Base-by-base conservation (phyloP, 352 stramenopile species). In the Aphanomyces euteiches region DNA sequence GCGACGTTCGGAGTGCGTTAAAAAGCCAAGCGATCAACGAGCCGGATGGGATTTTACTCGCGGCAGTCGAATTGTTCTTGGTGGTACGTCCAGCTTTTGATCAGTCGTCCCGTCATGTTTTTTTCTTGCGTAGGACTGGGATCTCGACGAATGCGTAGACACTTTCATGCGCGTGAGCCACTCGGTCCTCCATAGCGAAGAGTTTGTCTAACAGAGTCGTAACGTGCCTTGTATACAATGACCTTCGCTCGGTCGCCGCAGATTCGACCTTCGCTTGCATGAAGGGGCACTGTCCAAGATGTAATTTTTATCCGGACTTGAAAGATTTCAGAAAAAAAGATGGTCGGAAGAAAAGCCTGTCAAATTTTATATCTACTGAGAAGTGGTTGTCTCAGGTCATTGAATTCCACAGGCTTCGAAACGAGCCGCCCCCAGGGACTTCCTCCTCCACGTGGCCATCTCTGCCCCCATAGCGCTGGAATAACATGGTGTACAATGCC, bases 1-100 rank as follows among this genome's bases (percentile, higher is more conserved):
- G 19, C 19, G 28, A 41, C 54, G 54, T 37, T 37, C 54, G 54
- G 43, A 61, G 54, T 41, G 54, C 54, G 7, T n/a, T 61, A 37
- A 61, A 61, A 39, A 61, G 54, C 54, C 54, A 61, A 41, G 54
- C 54, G 28, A 61, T 61, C 54, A 61, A 41, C n/a, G 54, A 61
- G n/a, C 21, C 54, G 10, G 54, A 61, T 40, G 54, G 54, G 6
- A 61, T 61, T 61, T 37, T 61, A 37, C 54, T 61, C 10, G 54
- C 54, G 10, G 54, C 54, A 12, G 54, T 61, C 19, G 54, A 61
- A 39, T 37, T 61, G 13, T 17, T 61, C 6, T 39, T 61, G 15
- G 54, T 61, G 54, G 54, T 61, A 13, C 54, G 54, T 40, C 43
- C 50, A 10, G 28, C 8, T 53, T 19, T 53, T 53, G 45, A n/a